Evolutionary conservation across 2,329 filamentous ascomycete genomes (phyloP), one percentile per base, ranked within the genome.

Genomic region (Chaetomium strumarium): DNA sequence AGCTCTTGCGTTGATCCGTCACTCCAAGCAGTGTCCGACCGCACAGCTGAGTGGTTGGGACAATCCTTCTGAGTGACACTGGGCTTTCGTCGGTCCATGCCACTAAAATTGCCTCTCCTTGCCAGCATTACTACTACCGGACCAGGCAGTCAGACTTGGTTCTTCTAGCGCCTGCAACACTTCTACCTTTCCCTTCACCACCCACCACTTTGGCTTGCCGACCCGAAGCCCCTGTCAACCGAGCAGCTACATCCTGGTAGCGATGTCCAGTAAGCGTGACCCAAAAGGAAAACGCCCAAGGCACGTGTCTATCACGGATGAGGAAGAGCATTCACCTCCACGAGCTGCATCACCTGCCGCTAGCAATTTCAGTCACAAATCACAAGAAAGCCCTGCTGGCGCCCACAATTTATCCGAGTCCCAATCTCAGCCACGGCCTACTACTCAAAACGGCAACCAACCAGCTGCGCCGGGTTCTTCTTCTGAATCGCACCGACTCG

Each of bases 351-450:
- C 42, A n/a, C 44, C 52, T 7, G 43, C 37, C 12, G 38, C 20
- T 14, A 51, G 52, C 39, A 43, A 43, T 10, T 10, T 4, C 16
- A 11, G 17, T 16, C 44, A 29, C 40, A 42, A 13, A 19, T 30
- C 53, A 2, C 44, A 39, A 3, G 53, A 19, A 24, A 54, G 52
- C 39, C 43, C 52, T n/a, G 38, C 40, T 6, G 30, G 30, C 3
- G 33, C 52, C 6, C 46, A 41, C 24, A 29, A 29, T 14, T 50
- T 46, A 6, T 47, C 38, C 16, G 37, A 33, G 1, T 51, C 52
- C 14, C 34, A 37, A 8, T n/a, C 39, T 34, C 48, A 20, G 33
- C 31, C 52, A 14, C 47, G 17, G 30, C 37, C 12, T 5, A 24
- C 37, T 9, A n/a, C 38, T 13, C 8, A 39, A 3, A 5, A 5